phyloP scores from a whole-genome alignment of 192 early-diverging fungal genomes.

The Podila horticola region DNA sequence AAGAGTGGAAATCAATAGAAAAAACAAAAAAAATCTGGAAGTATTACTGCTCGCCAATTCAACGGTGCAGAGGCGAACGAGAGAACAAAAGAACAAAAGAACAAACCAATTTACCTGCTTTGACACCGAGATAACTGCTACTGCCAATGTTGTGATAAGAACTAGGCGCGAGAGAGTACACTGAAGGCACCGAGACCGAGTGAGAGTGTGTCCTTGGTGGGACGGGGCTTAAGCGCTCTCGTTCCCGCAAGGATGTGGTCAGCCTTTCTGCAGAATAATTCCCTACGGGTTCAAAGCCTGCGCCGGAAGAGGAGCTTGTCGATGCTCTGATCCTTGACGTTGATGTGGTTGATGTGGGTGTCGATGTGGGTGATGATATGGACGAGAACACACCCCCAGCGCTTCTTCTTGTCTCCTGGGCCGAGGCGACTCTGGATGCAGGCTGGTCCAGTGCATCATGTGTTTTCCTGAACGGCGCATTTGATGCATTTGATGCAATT shows the following conservation, averaged over 20 bases:
- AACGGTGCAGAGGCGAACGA: no score
- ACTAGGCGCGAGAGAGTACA: slow-evolving; percentile 9
- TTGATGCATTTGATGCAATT: neutral
- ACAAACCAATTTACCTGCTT: neutral
- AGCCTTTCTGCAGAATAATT: slow-evolving; percentile 1
- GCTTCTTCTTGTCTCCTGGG: neutral
- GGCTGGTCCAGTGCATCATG: neutral
- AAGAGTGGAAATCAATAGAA: no score
- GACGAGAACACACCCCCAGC: neutral
- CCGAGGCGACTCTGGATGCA: neutral
- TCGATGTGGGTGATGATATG: neutral
- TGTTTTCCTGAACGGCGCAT: neutral
- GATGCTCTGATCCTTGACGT: slow-evolving; percentile 21
- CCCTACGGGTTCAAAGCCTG: slow-evolving; percentile 3
- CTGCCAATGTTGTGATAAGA: neutral
- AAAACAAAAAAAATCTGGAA: no score
- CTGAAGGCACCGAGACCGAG: slow-evolving; percentile 25
- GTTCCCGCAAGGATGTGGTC: slow-evolving; percentile 4
- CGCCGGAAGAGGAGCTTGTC: slow-evolving; percentile 11
- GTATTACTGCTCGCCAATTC: no score
- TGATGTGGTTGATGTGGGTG: slow-evolving; percentile 12
- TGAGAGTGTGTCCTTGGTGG: slow-evolving; percentile 28
- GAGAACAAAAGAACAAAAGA: no score
- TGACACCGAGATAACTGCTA: neutral
- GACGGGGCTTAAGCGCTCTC: slow-evolving; percentile 11